These are phyloP conservation scores for Yamadazyma triangularis DNA, from an alignment of 1,139 yeast genomes.

Conservation along the genomic window DNA sequence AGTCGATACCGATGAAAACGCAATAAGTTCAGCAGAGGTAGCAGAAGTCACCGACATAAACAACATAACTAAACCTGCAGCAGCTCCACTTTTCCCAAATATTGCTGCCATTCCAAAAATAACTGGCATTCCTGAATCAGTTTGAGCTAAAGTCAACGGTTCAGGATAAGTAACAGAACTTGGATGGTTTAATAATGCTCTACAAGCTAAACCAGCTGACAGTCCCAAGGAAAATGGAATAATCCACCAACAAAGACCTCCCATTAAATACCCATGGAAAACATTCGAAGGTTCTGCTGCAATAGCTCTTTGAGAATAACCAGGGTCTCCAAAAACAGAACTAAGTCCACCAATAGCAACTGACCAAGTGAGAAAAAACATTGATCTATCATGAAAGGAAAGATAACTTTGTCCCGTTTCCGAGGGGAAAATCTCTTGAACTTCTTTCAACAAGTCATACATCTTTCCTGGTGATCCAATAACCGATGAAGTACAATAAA, in stretches of 20 bases:
- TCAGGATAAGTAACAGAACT: constrained; percentile 24
- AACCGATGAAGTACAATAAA: constrained; percentile 33
- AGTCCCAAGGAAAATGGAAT: constrained; percentile 35
- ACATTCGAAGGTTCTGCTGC: constrained; percentile 33
- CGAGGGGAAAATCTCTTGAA: constrained; percentile 9
- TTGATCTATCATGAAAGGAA: constrained; percentile 11
- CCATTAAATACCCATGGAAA: constrained; percentile 30
- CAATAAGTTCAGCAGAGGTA: constrained; percentile 34
- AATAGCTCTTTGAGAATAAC: constrained; percentile 38
- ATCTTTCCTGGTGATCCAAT: constrained; percentile 46
- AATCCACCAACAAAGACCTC: constrained; percentile 38
- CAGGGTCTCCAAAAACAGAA: constrained; percentile 40
- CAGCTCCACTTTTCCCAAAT: constrained; percentile 31
- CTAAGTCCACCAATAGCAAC: constrained; percentile 27
- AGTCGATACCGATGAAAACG: constrained; percentile 31
- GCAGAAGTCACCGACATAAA: constrained; percentile 38
- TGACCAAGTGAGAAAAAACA: constrained; percentile 19
- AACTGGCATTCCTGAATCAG: constrained; percentile 18
- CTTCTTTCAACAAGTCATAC: constrained; percentile 35
- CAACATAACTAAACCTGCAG: constrained; percentile 29
- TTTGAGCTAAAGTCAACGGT: constrained; percentile 14
- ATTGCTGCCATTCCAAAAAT: constrained; percentile 19
- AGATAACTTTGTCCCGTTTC: constrained; percentile 12
- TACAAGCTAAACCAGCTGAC: constrained; percentile 29
- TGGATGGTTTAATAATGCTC: constrained; percentile 29